Evolutionary conservation across 2,329 filamentous ascomycete species (phyloP).

Genomic region (Ceratocystis variospora): DNA sequence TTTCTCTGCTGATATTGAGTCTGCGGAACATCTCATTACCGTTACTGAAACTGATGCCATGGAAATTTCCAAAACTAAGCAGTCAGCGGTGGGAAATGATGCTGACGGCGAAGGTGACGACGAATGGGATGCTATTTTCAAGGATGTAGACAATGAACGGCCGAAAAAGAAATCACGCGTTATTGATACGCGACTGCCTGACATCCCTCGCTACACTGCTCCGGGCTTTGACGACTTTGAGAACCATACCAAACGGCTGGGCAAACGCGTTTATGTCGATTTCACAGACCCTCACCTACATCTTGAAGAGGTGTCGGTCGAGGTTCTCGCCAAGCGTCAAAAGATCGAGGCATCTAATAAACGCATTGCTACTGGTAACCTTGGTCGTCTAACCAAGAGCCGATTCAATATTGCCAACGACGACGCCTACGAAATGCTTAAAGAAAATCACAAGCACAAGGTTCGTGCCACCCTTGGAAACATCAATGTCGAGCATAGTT

Average conservation of each 20-base stretch:
- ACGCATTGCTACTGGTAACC: conserved; percentile 52
- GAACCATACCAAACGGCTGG: conserved; percentile 53
- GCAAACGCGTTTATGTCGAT: conserved; percentile 70
- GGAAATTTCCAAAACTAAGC: background rate
- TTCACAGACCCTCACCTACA: conserved; percentile 79
- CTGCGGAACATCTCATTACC: conserved; percentile 16
- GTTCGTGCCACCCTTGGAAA: conserved; percentile 84
- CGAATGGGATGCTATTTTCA: conserved; percentile 49
- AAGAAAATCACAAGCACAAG: conserved; percentile 94
- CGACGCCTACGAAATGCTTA: conserved; percentile 85
- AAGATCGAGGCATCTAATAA: conserved; percentile 44
- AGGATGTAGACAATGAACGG: conserved; percentile 34
- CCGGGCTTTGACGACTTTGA: conserved; percentile 73
- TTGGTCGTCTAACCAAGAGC: conserved; percentile 58
- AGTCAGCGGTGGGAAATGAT: conserved; percentile 19
- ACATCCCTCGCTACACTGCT: conserved; percentile 45
- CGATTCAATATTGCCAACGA: conserved; percentile 96
- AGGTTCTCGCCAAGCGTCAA: conserved; percentile 47
- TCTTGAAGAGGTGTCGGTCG: conserved; percentile 59
- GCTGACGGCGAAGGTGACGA: conserved; percentile 27
- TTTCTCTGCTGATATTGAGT: conserved; percentile 20
- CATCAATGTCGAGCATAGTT: conserved; percentile 82
- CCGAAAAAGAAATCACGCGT: conserved; percentile 56
- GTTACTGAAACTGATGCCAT: conserved; percentile 1
- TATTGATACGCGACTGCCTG: conserved; percentile 44